Conservation (phyloP, 805 yeast species). For the Metschnikowia shivogae region DNA sequence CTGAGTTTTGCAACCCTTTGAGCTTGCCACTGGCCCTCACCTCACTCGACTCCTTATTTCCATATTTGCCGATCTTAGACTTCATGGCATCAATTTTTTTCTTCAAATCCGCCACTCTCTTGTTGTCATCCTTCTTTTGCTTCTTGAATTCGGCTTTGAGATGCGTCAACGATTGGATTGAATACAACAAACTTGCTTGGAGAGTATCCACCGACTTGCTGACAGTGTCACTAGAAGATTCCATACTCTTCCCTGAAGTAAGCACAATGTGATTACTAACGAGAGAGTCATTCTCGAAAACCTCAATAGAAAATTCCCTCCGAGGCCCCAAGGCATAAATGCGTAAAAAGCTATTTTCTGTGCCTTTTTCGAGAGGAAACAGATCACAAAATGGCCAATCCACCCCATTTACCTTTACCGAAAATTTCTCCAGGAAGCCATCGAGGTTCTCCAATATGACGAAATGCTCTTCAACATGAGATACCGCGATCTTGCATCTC, state of each 20-base stretch:
- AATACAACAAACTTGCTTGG: slow-evolving; percentile 30
- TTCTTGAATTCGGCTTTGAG: slow-evolving; percentile 26
- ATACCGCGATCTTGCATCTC: slow-evolving; percentile 19
- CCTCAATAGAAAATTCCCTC: slow-evolving; percentile 34
- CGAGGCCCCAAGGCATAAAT: slow-evolving; percentile 36
- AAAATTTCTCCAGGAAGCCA: slow-evolving; percentile 7
- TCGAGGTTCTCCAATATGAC: slow-evolving; percentile 26
- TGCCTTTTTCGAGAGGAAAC: slow-evolving; percentile 1
- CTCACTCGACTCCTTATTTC: slow-evolving; percentile 24
- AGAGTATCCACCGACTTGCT: slow-evolving; percentile 29
- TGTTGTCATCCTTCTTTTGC: slow-evolving; percentile 37
- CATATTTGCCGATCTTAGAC: slow-evolving; percentile 29
- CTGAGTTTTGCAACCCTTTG: slow-evolving; percentile 38
- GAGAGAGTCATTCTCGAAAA: slow-evolving; percentile 17
- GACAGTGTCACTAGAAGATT: slow-evolving; percentile 5
- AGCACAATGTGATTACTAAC: slow-evolving; percentile 27
- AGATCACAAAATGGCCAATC: slow-evolving; percentile 29
- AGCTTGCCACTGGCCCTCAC: slow-evolving; percentile 33
- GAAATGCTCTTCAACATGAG: slow-evolving; percentile 26
- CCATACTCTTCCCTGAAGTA: slow-evolving; percentile 18
- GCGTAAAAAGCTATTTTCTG: slow-evolving; percentile 16
- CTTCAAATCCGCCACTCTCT: slow-evolving; percentile 28
- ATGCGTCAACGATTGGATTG: slow-evolving; percentile 24
- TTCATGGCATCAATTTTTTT: slow-evolving; percentile 31
- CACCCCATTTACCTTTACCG: slow-evolving; percentile 29